These are phyloP conservation scores for Nicotiana knightiana DNA, from an alignment of 257 asterid genomes.

Conservation along the genomic window DNA sequence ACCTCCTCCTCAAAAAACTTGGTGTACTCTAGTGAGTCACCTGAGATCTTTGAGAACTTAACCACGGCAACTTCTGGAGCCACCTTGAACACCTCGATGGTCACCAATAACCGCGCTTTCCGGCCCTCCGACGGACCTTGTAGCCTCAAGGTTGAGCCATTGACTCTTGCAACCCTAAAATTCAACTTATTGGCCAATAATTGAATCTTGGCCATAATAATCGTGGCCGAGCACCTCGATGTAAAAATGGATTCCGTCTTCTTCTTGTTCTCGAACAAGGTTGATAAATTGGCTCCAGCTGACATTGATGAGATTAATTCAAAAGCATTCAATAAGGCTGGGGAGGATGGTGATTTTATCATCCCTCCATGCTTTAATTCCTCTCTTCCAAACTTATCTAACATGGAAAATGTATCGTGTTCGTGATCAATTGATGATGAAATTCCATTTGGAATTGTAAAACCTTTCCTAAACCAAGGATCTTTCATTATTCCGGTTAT, in stretches of 20 bases:
- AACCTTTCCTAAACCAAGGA: conserved; percentile 28
- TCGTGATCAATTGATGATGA: conserved; percentile 17
- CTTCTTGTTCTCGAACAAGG: conserved; percentile 19
- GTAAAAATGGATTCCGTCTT: conserved; percentile 26
- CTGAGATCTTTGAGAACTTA: conserved; percentile 34
- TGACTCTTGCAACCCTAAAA: conserved; percentile 23
- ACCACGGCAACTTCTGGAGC: conserved; percentile 45
- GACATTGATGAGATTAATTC: conserved; percentile 36
- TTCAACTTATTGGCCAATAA: conserved; percentile 22
- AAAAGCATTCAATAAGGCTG: conserved; percentile 33
- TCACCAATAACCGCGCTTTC: conserved; percentile 27
- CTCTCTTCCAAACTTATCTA: conserved; percentile 23
- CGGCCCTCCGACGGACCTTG: conserved; percentile 25
- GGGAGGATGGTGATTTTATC: conserved; percentile 31
- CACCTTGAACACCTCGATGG: conserved; percentile 37
- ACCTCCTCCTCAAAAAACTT: conserved; percentile 36
- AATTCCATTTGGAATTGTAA: conserved; percentile 17
- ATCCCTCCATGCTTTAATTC: conserved; percentile 19
- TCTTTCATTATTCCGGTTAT: conserved; percentile 29
- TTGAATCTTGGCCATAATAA: conserved; percentile 26
- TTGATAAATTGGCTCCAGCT: conserved; percentile 22
- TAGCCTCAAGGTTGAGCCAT: conserved; percentile 29
- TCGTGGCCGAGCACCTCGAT: conserved; percentile 30
- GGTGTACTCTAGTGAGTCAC: conserved; percentile 35
- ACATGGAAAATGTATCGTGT: conserved; percentile 20